phyloP scores from a whole-genome alignment of 768 basidiomycete genomes.

The Suillus lakei region DNA sequence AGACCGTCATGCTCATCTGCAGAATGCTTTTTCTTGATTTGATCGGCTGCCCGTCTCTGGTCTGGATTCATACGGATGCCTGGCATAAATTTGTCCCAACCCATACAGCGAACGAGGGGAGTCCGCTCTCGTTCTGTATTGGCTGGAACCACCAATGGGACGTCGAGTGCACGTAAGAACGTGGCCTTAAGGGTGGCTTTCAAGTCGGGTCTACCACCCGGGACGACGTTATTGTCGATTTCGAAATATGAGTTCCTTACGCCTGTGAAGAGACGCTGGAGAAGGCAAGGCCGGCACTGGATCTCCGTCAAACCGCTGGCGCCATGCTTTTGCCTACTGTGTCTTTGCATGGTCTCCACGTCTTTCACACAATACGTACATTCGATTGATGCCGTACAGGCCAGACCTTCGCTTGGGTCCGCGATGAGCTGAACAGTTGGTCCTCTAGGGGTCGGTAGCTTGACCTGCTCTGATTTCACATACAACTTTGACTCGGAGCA shows the following conservation, averaged over 20 bases:
- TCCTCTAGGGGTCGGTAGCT: not conserved
- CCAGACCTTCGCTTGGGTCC: not conserved
- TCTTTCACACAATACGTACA: not conserved
- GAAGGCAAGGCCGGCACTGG: no score
- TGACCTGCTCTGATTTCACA: not conserved
- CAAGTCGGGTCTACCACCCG: not conserved
- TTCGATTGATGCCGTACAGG: not conserved
- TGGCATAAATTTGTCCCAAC: not conserved
- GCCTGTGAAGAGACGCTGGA: not conserved
- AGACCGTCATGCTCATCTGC: not conserved
- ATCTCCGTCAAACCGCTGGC: not conserved
- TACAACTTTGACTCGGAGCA: accelerated
- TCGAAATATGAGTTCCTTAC: not conserved
- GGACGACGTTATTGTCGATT: accelerated
- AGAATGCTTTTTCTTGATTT: not conserved
- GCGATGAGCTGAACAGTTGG: not conserved
- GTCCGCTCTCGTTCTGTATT: not conserved
- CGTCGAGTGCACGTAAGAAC: not conserved
- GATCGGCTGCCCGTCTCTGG: not conserved
- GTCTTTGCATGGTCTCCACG: not conserved
- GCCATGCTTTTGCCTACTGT: not conserved
- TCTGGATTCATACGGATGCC: not conserved
- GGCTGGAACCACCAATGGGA: not conserved
- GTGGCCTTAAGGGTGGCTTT: not conserved
- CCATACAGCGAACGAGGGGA: not conserved